Conservation (phyloP, 1,284 basidiomycete species). For the Nidula niveotomentosa region DNA sequence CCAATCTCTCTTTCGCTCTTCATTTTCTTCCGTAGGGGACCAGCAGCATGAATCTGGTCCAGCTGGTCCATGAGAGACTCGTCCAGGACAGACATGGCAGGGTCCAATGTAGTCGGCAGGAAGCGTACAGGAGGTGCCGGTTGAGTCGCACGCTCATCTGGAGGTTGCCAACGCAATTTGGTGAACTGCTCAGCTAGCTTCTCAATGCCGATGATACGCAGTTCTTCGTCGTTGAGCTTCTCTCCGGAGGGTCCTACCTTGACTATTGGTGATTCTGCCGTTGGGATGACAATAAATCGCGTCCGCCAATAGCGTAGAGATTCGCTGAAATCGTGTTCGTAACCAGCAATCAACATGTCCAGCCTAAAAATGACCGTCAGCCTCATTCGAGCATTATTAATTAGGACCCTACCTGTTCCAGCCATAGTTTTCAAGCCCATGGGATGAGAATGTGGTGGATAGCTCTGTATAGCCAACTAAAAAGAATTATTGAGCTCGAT, state of each 20-base stretch:
- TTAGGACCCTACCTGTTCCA: slow-evolving; percentile 67
- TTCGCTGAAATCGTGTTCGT: slow-evolving; percentile 80
- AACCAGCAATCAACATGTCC: slow-evolving; percentile 85
- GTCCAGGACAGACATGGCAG: slow-evolving; percentile 77
- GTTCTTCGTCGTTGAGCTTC: slow-evolving; percentile 83
- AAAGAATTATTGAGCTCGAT: neutral
- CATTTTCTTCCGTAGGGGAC: slow-evolving; percentile 74
- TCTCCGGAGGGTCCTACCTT: slow-evolving; percentile 65
- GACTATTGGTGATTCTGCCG: slow-evolving; percentile 61
- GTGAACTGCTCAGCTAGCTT: slow-evolving; percentile 90
- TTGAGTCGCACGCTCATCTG: slow-evolving; percentile 51
- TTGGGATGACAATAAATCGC: slow-evolving; percentile 92
- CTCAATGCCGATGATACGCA: slow-evolving; percentile 86
- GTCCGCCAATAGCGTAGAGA: slow-evolving; percentile 93
- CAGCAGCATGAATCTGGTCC: slow-evolving; percentile 75
- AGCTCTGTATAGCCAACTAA: slow-evolving; percentile 80
- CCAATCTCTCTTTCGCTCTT: slow-evolving; percentile 71
- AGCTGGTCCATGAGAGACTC: slow-evolving; percentile 76
- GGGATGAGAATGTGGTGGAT: slow-evolving; percentile 74
- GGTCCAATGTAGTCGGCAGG: slow-evolving; percentile 80
- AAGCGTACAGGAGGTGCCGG: slow-evolving; percentile 64
- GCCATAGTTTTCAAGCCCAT: slow-evolving; percentile 77
- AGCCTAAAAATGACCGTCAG: slow-evolving; percentile 37
- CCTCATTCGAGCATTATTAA: neutral
- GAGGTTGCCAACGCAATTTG: slow-evolving; percentile 73